These are phyloP conservation scores for Colletotrichum sp. DNA, from an alignment of 2,329 filamentous ascomycete genomes.

Conservation along the genomic window DNA sequence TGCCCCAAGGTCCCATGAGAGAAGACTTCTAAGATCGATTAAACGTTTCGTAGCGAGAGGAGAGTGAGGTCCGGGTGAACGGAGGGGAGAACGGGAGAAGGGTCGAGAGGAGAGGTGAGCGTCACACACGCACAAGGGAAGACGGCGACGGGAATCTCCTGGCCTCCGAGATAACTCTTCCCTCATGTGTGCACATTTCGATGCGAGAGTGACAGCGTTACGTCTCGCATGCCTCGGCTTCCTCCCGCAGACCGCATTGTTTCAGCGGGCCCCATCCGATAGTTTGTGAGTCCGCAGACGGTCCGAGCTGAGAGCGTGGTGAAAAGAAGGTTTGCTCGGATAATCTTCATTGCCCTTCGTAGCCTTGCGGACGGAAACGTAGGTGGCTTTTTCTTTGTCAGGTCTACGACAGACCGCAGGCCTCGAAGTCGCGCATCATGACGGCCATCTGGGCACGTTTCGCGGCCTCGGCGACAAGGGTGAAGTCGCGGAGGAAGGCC, in stretches of 20 bases:
- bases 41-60: neutral
- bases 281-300: neutral
- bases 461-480: conserved; percentile 87
- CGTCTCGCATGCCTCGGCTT: neutral
- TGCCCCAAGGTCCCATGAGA: neutral
- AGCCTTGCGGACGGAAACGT: neutral
- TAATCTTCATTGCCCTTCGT: neutral
- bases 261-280: conserved; percentile 12
- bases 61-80: neutral
- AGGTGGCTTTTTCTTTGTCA: neutral
- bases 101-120: neutral
- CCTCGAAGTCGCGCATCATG: conserved; percentile 85
- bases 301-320: neutral
- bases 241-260: conserved; percentile 1
- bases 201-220: neutral
- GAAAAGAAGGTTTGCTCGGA: neutral
- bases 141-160: neutral
- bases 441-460: conserved; percentile 92
- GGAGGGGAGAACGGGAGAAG: neutral
- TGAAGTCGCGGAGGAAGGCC: conserved; percentile 79
- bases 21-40: neutral
- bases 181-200: neutral
- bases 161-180: neutral
- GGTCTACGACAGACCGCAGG: conserved; percentile 61
- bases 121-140: neutral